Evolutionary conservation across 2,329 filamentous ascomycete genomes (phyloP).

Genomic region (Aureobasidium sp.): DNA sequence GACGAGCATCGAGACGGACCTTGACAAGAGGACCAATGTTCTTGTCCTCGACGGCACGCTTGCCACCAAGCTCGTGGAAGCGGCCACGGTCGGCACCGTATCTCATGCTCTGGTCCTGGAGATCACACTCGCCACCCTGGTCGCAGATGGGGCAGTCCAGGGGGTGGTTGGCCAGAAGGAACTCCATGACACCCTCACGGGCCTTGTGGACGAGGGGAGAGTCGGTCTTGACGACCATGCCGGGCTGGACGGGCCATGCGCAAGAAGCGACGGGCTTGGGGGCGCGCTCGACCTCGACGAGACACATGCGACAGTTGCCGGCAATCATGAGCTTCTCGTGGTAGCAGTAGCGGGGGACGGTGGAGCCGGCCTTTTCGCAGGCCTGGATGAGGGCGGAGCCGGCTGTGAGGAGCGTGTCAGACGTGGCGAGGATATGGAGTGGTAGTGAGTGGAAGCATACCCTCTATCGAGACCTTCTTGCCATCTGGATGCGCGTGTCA

Average conservation of each 20-base stretch:
- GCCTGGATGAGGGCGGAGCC: slow-evolving; percentile 96
- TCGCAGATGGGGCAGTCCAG: slow-evolving; percentile 97
- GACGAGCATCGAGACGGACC: slow-evolving; percentile 24
- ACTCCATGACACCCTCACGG: slow-evolving; percentile 98
- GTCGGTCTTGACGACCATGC: slow-evolving; percentile 99
- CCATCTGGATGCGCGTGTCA: slow-evolving; percentile 57
- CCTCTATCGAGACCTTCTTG: slow-evolving; percentile 97
- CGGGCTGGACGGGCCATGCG: slow-evolving; percentile 96
- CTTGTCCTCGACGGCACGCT: slow-evolving; percentile 98
- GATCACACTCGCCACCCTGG: slow-evolving; percentile 96
- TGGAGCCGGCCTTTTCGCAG: slow-evolving; percentile 92
- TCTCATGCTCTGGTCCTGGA: slow-evolving; percentile 98
- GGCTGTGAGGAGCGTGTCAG: slow-evolving; percentile 45
- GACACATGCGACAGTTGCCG: slow-evolving; percentile 98
- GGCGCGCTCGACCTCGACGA: slow-evolving; percentile 93
- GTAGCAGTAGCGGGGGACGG: slow-evolving; percentile 95
- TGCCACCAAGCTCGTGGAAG: slow-evolving; percentile 92
- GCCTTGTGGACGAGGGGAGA: slow-evolving; percentile 95
- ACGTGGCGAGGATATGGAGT: not conserved
- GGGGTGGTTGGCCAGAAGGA: slow-evolving; percentile 90
- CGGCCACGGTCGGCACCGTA: slow-evolving; percentile 93
- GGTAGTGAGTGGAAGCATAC: slow-evolving; percentile 40
- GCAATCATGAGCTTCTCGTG: slow-evolving; percentile 99
- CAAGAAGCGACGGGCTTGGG: slow-evolving; percentile 97
- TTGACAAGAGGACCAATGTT: slow-evolving; percentile 97